phyloP scores from a whole-genome alignment of 2,329 filamentous ascomycete genomes.

The Xylaria sp. region DNA sequence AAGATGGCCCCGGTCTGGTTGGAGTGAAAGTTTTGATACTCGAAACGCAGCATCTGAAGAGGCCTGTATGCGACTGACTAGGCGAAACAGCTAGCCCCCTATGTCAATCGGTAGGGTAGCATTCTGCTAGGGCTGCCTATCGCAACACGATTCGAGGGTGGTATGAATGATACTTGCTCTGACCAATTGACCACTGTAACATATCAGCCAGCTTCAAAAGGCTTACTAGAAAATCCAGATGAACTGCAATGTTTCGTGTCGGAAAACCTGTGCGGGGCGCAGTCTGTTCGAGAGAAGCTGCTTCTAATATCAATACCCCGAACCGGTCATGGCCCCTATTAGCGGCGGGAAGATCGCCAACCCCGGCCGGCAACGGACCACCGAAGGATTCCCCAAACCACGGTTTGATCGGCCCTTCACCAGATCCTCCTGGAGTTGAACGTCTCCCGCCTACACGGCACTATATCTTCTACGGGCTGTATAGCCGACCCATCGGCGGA shows the following conservation, averaged over 20 bases:
- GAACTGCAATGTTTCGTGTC: neutral
- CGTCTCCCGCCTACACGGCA: neutral
- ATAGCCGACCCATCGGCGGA: neutral
- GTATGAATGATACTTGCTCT: neutral
- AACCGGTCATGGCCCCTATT: neutral
- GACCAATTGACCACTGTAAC: neutral
- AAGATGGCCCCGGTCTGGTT: neutral
- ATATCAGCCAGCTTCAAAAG: neutral
- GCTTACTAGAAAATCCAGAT: too few relatives aligned
- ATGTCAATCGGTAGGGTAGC: neutral
- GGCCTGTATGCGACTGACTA: neutral
- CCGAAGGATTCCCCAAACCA: neutral
- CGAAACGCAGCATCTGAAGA: neutral
- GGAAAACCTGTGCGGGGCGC: neutral
- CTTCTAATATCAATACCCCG: neutral
- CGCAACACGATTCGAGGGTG: neutral
- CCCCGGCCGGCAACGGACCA: neutral
- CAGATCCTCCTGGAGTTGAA: neutral
- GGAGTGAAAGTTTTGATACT: neutral
- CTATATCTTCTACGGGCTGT: neutral
- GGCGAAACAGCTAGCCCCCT: neutral
- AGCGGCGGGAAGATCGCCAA: neutral
- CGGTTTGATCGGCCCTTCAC: slow-evolving; percentile 7
- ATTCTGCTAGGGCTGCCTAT: neutral
- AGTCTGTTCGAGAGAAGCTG: neutral